A percentile compares a stretch with the other conserved stretches of the same genome.
phyloP scores from a whole-genome alignment of 2,329 filamentous ascomycete species.

The Aspergillus jensenii region DNA sequence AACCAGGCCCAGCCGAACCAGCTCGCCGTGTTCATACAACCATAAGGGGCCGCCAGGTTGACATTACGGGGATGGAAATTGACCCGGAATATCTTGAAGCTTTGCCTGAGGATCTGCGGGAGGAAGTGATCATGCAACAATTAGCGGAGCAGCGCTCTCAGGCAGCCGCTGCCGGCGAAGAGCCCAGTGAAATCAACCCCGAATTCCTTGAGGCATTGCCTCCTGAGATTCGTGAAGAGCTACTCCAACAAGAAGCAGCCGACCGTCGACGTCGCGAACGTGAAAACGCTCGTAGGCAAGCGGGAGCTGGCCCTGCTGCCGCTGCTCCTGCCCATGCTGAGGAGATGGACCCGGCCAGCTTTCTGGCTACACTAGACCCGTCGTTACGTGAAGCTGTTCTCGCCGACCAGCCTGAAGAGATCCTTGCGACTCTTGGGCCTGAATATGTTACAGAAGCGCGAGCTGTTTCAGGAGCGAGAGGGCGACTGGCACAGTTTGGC shows the following conservation, averaged over 20 bases:
- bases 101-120: constrained; percentile 93
- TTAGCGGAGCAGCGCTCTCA: constrained; percentile 79
- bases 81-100: constrained; percentile 92
- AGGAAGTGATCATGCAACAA: constrained; percentile 92
- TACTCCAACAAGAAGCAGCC: constrained; percentile 84
- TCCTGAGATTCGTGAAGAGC: constrained; percentile 82
- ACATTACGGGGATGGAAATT: constrained; percentile 92
- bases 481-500: constrained; percentile 55
- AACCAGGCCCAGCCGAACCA: constrained; percentile 51
- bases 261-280: constrained; percentile 86
- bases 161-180: constrained; percentile 68
- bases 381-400: constrained; percentile 81
- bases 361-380: constrained; percentile 85
- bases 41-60: constrained; percentile 81
- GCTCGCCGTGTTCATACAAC: constrained; percentile 70
- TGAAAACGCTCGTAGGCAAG: constrained; percentile 72
- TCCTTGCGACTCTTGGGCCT: constrained; percentile 78
- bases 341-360: constrained; percentile 91
- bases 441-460: constrained; percentile 86
- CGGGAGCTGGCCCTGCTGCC: constrained; percentile 41
- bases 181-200: constrained; percentile 68
- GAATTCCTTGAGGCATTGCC: constrained; percentile 94
- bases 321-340: constrained; percentile 57
- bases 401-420: constrained; percentile 86
- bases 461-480: constrained; percentile 60